Conservation (phyloP, 2,329 filamentous ascomycete genomes). For the Beauveria varroae region DNA sequence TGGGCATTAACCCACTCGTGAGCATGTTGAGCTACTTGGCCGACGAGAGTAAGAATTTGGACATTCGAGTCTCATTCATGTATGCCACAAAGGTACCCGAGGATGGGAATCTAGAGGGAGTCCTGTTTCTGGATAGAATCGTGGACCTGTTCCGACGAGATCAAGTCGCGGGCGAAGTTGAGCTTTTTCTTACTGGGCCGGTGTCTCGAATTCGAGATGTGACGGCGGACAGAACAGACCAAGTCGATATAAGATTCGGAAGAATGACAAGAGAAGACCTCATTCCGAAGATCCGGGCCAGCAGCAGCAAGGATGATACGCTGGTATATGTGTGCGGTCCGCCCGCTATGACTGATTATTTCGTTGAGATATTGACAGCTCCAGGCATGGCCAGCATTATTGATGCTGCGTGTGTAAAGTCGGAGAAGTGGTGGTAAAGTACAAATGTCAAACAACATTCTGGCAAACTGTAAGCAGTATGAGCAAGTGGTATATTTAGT, state of each 20-base stretch:
- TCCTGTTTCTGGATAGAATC: slow-evolving; percentile 47
- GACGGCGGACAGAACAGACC: neutral
- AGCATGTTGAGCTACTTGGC: slow-evolving; percentile 62
- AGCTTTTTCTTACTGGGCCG: slow-evolving; percentile 39
- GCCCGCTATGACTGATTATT: slow-evolving; percentile 60
- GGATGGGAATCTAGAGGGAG: slow-evolving; percentile 21
- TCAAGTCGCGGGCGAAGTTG: slow-evolving; percentile 32
- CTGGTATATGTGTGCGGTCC: slow-evolving; percentile 63
- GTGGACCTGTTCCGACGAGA: slow-evolving; percentile 30
- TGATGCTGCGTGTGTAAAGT: slow-evolving; percentile 41
- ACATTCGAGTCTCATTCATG: slow-evolving; percentile 47
- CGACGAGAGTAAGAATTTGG: slow-evolving; percentile 24
- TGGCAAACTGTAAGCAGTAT: neutral
- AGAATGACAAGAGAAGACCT: slow-evolving; percentile 39
- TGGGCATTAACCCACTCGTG: slow-evolving; percentile 75
- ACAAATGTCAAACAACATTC: neutral
- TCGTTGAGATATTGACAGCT: slow-evolving; percentile 42
- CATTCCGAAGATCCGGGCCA: slow-evolving; percentile 27
- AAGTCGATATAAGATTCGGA: slow-evolving; percentile 21
- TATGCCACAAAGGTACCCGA: slow-evolving; percentile 46
- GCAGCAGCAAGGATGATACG: slow-evolving; percentile 25
- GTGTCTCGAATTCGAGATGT: neutral
- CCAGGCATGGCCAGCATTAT: slow-evolving; percentile 27
- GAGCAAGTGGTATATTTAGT: neutral
- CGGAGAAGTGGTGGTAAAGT: slow-evolving; percentile 58